These are phyloP conservation scores for Trichoderma gracile DNA, from an alignment of 2,329 filamentous ascomycete species.

Conservation along the genomic window DNA sequence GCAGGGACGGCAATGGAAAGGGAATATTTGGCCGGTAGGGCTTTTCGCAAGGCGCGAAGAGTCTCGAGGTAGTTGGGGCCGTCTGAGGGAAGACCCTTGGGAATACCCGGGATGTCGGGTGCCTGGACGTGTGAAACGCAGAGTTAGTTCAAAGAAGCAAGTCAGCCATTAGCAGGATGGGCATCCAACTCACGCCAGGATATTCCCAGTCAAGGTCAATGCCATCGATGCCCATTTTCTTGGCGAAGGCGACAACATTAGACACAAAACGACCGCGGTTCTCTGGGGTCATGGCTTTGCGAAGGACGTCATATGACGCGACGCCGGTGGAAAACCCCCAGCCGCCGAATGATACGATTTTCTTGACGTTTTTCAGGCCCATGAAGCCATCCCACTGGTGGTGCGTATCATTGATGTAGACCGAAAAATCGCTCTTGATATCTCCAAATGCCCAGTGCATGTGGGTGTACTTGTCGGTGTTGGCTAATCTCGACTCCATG, in stretches of 20 bases:
- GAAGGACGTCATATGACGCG: conserved; percentile 31
- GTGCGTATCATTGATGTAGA: conserved; percentile 29
- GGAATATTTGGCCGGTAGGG: conserved; percentile 37
- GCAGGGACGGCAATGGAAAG: conserved; percentile 43
- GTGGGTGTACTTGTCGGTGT: conserved; percentile 29
- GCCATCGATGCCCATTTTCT: conserved; percentile 41
- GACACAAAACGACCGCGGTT: conserved; percentile 41
- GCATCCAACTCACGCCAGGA: conserved; percentile 30
- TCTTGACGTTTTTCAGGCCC: conserved; percentile 30
- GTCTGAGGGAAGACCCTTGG: neutral
- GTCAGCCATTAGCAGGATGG: no score
- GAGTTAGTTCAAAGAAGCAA: neutral
- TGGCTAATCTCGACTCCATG: conserved; percentile 16
- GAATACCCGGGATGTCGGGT: conserved; percentile 23
- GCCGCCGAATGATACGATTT: conserved; percentile 36
- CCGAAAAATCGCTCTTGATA: conserved; percentile 31
- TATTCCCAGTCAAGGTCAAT: conserved; percentile 48
- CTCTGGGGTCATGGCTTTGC: conserved; percentile 28
- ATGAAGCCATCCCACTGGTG: conserved; percentile 33
- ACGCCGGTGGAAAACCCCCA: conserved; percentile 34
- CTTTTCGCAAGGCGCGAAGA: conserved; percentile 28
- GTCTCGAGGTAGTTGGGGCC: conserved; percentile 13
- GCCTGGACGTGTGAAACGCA: neutral
- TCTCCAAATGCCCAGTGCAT: conserved; percentile 37
- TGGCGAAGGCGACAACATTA: conserved; percentile 41